Evolutionary conservation across 257 asterid species (phyloP).

Genomic region (Solanum rostratum): DNA sequence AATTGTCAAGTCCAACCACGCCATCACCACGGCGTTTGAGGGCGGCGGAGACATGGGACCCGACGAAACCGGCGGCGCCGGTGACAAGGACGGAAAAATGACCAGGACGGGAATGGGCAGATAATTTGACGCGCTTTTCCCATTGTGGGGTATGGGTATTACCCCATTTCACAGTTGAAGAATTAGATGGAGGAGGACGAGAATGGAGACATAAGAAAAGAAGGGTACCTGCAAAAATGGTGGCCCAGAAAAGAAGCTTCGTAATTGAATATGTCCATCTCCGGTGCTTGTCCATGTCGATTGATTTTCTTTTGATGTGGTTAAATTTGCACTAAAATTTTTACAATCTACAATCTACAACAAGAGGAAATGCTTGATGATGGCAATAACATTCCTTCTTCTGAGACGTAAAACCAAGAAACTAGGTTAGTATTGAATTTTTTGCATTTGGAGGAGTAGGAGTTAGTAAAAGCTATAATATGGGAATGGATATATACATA

Average conservation of each 20-base stretch:
- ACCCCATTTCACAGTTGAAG: slow-evolving; percentile 12
- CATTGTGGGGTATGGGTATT: slow-evolving; percentile 7
- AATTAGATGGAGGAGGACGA: slow-evolving; percentile 9
- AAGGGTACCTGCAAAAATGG: slow-evolving; percentile 14
- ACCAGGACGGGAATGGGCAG: slow-evolving; percentile 9
- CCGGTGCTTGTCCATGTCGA: slow-evolving; percentile 28
- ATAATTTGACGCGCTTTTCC: slow-evolving; percentile 9
- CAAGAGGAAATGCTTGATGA: background rate
- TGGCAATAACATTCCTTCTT: background rate
- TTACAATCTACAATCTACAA: background rate
- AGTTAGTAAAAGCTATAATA: background rate
- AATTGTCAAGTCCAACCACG: slow-evolving; percentile 33
- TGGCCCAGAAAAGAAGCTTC: slow-evolving; percentile 24
- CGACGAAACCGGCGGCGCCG: slow-evolving; percentile 43
- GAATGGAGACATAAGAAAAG: slow-evolving; percentile 20
- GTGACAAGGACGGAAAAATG: slow-evolving; percentile 23
- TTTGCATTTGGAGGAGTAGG: background rate
- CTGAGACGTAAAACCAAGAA: background rate
- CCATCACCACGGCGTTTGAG: slow-evolving; percentile 33
- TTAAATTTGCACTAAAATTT: background rate
- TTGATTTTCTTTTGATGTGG: background rate
- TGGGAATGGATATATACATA: background rate
- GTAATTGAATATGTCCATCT: slow-evolving; percentile 16
- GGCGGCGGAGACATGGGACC: slow-evolving; percentile 31
- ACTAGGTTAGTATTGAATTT: background rate